phyloP scores from a whole-genome alignment of 495 filamentous ascomycete species.

The Chaetomium fimeti region DNA sequence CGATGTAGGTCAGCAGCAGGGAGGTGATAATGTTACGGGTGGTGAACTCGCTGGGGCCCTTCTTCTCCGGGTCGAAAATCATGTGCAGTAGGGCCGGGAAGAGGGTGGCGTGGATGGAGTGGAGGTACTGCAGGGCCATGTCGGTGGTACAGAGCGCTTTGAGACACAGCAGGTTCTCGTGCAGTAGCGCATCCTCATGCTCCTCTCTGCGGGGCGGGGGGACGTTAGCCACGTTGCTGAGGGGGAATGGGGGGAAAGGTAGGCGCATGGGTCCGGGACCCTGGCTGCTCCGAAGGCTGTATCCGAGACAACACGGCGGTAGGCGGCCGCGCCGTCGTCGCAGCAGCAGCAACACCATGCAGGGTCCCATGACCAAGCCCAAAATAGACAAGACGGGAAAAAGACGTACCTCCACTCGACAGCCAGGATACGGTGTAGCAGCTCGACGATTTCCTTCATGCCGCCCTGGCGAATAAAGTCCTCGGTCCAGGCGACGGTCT shows the following conservation, averaged over 20 bases:
- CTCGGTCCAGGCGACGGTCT: constrained; percentile 93
- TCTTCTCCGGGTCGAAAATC: constrained; percentile 95
- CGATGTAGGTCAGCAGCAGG: constrained; percentile 80
- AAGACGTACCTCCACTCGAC: constrained; percentile 87
- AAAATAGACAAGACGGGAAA: not conserved
- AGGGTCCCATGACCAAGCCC: not conserved
- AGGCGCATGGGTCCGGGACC: not conserved
- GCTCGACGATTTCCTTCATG: constrained; percentile 83
- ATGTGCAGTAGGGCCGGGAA: constrained; percentile 86
- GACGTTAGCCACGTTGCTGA: constrained; percentile 26
- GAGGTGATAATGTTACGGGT: constrained; percentile 85
- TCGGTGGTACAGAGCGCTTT: constrained; percentile 94
- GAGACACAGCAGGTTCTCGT: constrained; percentile 88
- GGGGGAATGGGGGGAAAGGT: not conserved
- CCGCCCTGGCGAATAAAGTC: constrained; percentile 83
- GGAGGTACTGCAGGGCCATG: constrained; percentile 75
- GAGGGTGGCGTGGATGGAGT: constrained; percentile 70
- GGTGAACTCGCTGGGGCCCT: constrained; percentile 93
- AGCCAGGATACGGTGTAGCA: constrained; percentile 86
- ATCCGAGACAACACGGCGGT: constrained; percentile 5
- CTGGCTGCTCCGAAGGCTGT: not conserved
- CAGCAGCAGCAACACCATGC: not conserved
- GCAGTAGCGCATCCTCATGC: constrained; percentile 88
- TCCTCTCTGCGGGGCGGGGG: constrained; percentile 65
- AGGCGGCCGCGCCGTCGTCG: not conserved